Conservation (phyloP, 768 basidiomycete genomes). For the Panellus pusillus region DNA sequence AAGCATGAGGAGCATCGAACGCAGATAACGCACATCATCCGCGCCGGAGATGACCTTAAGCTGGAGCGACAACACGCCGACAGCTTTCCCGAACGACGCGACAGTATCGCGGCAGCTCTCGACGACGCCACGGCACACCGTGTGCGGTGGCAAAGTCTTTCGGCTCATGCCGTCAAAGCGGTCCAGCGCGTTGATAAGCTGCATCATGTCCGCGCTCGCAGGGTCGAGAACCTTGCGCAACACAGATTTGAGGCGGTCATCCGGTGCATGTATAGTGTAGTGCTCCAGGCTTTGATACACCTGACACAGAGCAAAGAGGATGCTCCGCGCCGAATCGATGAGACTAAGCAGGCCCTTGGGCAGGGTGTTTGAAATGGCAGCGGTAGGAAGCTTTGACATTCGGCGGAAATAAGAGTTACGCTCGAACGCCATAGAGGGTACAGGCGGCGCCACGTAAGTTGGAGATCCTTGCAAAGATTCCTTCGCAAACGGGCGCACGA, state of each 20-base stretch:
- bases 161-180: conserved; percentile 84
- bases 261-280: conserved; percentile 79
- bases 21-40: conserved; percentile 84
- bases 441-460: conserved; percentile 42
- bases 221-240: conserved; percentile 85
- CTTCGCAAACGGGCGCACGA: conserved; percentile 25
- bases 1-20: conserved; percentile 83
- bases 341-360: conserved; percentile 68
- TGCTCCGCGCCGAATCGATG: conserved; percentile 87
- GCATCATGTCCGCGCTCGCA: conserved; percentile 76
- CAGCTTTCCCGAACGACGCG: conserved; percentile 82
- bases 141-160: conserved; percentile 63
- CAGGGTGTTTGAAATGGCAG: conserved; percentile 61
- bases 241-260: conserved; percentile 79
- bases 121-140: conserved; percentile 73
- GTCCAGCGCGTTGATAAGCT: conserved; percentile 86
- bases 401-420: conserved; percentile 93
- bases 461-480: conserved; percentile 26
- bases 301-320: conserved; percentile 90
- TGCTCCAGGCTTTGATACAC: conserved; percentile 87
- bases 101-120: conserved; percentile 85
- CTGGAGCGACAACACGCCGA: conserved; percentile 79
- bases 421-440: conserved; percentile 71
- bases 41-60: conserved; percentile 70
- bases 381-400: conserved; percentile 73